phyloP scores from a whole-genome alignment of 192 early-diverging fungal species.

The Phlyctochytrium planicorne region DNA sequence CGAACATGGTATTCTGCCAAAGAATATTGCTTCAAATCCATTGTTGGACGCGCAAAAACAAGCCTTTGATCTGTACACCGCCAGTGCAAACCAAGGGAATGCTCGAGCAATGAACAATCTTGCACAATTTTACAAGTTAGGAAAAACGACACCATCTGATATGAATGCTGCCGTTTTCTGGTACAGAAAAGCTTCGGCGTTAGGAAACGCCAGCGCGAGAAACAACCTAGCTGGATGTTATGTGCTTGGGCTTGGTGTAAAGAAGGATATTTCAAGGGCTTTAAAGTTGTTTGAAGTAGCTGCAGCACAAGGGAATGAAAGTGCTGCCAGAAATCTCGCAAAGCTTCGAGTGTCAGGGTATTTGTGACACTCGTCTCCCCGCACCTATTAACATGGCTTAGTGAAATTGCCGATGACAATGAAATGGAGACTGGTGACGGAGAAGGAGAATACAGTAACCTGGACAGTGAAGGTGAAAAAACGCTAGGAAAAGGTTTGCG shows the following conservation, averaged over 20 bases:
- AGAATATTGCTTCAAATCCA: too few relatives aligned
- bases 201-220: background rate
- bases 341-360: too few relatives aligned
- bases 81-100: background rate
- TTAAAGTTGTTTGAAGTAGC: background rate
- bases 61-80: background rate
- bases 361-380: too few relatives aligned
- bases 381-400: too few relatives aligned
- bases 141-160: background rate
- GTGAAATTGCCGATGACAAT: too few relatives aligned
- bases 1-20: background rate
- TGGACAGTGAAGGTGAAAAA: too few relatives aligned
- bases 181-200: background rate
- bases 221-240: conserved; percentile 1
- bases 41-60: background rate
- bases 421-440: too few relatives aligned
- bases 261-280: background rate
- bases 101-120: background rate
- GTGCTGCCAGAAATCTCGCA: background rate
- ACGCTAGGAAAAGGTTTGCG: too few relatives aligned
- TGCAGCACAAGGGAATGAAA: background rate
- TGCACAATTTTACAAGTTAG: background rate
- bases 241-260: background rate
- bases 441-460: too few relatives aligned
- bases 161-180: background rate